Evolutionary conservation across 345 rosid genomes (phyloP).

Genomic region (Abelmoschus esculentus): DNA sequence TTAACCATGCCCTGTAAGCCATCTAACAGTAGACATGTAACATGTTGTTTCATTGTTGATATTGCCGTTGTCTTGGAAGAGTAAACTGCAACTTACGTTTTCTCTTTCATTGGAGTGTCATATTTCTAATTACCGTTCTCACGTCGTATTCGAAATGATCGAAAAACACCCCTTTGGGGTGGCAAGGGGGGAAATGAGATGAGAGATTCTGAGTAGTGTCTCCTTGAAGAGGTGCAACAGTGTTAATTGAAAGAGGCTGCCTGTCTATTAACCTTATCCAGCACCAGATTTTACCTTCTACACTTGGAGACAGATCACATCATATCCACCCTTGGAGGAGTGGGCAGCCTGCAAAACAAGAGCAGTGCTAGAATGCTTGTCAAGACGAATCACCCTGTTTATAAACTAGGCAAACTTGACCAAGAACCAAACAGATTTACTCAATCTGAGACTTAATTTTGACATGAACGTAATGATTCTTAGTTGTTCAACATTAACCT

Average conservation of each 20-base stretch:
- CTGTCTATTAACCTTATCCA: neutral
- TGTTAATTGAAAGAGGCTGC: neutral
- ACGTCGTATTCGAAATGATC: too few relatives aligned
- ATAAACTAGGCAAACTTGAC: too few relatives aligned
- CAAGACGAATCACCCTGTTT: neutral
- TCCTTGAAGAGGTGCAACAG: neutral
- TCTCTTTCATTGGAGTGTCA: too few relatives aligned
- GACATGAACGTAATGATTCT: too few relatives aligned
- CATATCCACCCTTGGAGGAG: neutral
- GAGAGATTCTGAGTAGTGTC: neutral
- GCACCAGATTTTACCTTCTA: neutral
- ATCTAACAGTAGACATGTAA: too few relatives aligned
- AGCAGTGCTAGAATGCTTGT: neutral
- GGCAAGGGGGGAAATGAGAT: neutral
- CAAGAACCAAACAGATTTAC: too few relatives aligned
- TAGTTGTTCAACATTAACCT: too few relatives aligned
- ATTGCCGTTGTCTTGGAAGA: neutral
- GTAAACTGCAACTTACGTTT: neutral
- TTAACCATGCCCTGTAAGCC: too few relatives aligned
- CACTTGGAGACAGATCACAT: neutral
- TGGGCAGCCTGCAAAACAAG: conserved; percentile 2
- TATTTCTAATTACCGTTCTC: too few relatives aligned
- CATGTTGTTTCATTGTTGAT: neutral
- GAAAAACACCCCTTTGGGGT: neutral
- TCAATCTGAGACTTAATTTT: too few relatives aligned